Conservation (phyloP, 2,329 filamentous ascomycete species). For the Cladosporium sp. region DNA sequence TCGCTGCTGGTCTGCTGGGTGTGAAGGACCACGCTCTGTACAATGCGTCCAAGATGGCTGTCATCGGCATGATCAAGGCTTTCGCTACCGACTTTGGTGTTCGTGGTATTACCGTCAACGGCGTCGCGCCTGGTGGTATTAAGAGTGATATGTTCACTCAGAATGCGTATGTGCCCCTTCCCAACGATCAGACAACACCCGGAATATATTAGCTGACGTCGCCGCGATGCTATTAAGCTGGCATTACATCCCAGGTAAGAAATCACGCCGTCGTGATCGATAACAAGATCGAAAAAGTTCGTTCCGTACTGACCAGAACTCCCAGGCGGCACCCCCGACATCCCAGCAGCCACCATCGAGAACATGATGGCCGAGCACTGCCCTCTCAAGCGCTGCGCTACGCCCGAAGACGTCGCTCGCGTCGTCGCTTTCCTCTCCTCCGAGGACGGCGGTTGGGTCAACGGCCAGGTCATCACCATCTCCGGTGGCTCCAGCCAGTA, state of each 20-base stretch:
- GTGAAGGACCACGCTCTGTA: conserved; percentile 70
- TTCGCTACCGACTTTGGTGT: conserved; percentile 69
- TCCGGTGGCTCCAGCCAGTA: conserved; percentile 39
- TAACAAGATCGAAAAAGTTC: too few relatives aligned
- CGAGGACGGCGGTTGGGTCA: conserved; percentile 38
- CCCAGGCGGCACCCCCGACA: conserved; percentile 46
- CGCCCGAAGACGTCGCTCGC: conserved; percentile 41
- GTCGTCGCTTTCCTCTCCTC: conserved; percentile 37
- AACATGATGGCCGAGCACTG: conserved; percentile 47
- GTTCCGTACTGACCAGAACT: conserved; percentile 19
- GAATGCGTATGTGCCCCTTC: conserved; percentile 14
- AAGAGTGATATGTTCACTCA: conserved; percentile 69
- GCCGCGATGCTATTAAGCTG: neutral
- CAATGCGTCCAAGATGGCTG: conserved; percentile 67
- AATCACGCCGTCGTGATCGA: too few relatives aligned
- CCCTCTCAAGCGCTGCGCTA: conserved; percentile 46
- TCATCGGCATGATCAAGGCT: conserved; percentile 67
- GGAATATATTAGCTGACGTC: neutral
- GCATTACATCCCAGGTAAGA: conserved; percentile 20
- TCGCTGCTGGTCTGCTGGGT: conserved; percentile 63
- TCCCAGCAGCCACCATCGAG: conserved; percentile 48
- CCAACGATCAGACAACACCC: too few relatives aligned
- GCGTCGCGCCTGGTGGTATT: conserved; percentile 67
- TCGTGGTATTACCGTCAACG: conserved; percentile 67
- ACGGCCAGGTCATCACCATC: conserved; percentile 42